Conservation (phyloP, 1,284 basidiomycete species). For the Volvariella volvacea region DNA sequence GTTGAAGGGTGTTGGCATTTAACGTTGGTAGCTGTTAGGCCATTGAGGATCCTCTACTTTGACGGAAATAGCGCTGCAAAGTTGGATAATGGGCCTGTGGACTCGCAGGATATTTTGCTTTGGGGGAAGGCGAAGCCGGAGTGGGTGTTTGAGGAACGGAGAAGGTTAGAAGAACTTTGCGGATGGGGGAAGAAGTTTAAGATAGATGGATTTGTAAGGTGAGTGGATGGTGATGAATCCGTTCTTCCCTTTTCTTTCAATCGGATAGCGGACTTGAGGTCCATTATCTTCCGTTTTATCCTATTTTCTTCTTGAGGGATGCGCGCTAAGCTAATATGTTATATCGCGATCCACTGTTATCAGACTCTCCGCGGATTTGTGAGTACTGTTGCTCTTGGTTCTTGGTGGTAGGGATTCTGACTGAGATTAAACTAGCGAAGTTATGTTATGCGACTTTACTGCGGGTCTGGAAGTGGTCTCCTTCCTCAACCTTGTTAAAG, state of each 20-base stretch:
- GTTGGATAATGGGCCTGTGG: slow-evolving; percentile 21
- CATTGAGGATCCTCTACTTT: slow-evolving; percentile 32
- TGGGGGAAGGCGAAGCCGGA: slow-evolving; percentile 20
- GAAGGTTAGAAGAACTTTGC: slow-evolving; percentile 19
- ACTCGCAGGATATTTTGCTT: slow-evolving; percentile 24
- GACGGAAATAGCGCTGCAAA: slow-evolving; percentile 33
- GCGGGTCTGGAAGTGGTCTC: slow-evolving; percentile 26
- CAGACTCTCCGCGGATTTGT: too few relatives aligned
- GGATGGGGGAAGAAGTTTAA: slow-evolving; percentile 16
- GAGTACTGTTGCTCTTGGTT: not conserved
- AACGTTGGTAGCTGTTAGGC: slow-evolving; percentile 24
- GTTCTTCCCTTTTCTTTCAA: too few relatives aligned
- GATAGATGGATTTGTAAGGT: slow-evolving; percentile 21
- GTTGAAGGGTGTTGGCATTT: slow-evolving; percentile 26
- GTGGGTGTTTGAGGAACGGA: slow-evolving; percentile 13
- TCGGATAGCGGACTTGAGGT: too few relatives aligned
- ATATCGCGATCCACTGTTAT: not conserved
- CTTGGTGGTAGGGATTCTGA: slow-evolving; percentile 19
- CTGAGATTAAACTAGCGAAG: slow-evolving; percentile 29
- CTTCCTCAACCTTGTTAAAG: slow-evolving; percentile 22
- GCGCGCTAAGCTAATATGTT: not conserved
- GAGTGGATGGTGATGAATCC: too few relatives aligned
- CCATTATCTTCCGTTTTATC: too few relatives aligned
- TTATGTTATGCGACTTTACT: slow-evolving; percentile 44
- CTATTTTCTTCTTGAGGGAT: too few relatives aligned